These are phyloP conservation scores for Taiozyma onychis DNA, from an alignment of 1,139 yeast species.

Conservation along the genomic window DNA sequence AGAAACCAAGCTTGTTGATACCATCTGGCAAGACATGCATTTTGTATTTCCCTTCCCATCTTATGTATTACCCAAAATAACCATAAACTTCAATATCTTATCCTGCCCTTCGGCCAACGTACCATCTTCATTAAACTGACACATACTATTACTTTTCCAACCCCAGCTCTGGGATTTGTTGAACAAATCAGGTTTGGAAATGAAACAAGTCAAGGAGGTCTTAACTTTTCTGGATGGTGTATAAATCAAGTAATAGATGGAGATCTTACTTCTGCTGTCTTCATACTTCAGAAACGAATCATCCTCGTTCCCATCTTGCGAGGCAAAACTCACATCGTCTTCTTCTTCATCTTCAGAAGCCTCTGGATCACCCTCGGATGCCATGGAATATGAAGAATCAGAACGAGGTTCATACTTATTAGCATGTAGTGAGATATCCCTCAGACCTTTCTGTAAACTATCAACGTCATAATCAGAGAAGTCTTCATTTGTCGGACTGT, in stretches of 20 bases:
- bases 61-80: conserved; percentile 39
- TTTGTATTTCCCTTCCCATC: background rate
- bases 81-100: conserved; percentile 40
- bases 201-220: conserved; percentile 42
- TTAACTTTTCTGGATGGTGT: conserved; percentile 42
- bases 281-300: conserved; percentile 32
- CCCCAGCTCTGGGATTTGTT: conserved; percentile 53
- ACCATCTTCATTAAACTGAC: conserved; percentile 40
- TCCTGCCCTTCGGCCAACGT: conserved; percentile 35
- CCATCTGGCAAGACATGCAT: too few species aligned
- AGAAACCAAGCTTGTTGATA: too few species aligned
- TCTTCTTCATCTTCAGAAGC: conserved; percentile 8
- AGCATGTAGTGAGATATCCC: background rate
- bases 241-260: conserved; percentile 45
- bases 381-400: conserved; percentile 5
- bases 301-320: conserved; percentile 12
- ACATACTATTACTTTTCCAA: conserved; percentile 47
- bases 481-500: background rate
- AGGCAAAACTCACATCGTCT: conserved; percentile 1
- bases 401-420: background rate
- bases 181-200: conserved; percentile 45
- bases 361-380: conserved; percentile 9
- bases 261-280: conserved; percentile 39
- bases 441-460: conserved; percentile 2
- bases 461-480: background rate